Evolutionary conservation across 2,329 filamentous ascomycete species (phyloP), one percentile per base, ranked within the genome.

Genomic region (Verticillium alfalfae): DNA sequence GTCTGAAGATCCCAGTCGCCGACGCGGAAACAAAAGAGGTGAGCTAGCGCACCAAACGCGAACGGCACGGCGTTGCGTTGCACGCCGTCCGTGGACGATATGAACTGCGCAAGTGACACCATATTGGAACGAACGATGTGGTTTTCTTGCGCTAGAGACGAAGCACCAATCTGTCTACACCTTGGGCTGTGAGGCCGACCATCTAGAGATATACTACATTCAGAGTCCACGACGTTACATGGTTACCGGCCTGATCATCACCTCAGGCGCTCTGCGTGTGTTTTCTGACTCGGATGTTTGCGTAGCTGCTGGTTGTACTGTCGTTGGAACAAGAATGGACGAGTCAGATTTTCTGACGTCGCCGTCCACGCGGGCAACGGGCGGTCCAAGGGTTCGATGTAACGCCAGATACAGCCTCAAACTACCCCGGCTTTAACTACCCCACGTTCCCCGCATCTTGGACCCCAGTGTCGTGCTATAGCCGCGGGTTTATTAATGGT

Each of bases 1-100:
- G 61, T 65, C 15, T 63, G 31, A 7, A 61, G 13, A 41, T 72
- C 70, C 70, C 69, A 71, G 39, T 71, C 70, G n/a, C 70, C 69
- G 2, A 62, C 58, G 1, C 67, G 66, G 49, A 69, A 70, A 7
- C 64, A 34, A 38, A 67, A 62, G 15, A 64, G 26, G 34, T 72
- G 70, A 8, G 63, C 55, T 7, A 58, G 52, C 4, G 57, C 57
- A 15, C 66, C 64, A 9, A 59, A 37, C 16, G 39, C 22, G 16
- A 67, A 67, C 16, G 57, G 57, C 6, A 34, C 57, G 7, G 39
- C 57, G 18, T 58, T 49, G 4, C 34, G 57, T 13, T n/a, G 9
- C 15, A 34, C 10, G 39, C 26, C 16, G 39, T 52, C 38, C 38
- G 38, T n/a, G 15, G 36, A 58, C 36, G 56, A 39, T 31, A 58